phyloP scores from a whole-genome alignment of 768 basidiomycete species.

The Boletus huronensis region DNA sequence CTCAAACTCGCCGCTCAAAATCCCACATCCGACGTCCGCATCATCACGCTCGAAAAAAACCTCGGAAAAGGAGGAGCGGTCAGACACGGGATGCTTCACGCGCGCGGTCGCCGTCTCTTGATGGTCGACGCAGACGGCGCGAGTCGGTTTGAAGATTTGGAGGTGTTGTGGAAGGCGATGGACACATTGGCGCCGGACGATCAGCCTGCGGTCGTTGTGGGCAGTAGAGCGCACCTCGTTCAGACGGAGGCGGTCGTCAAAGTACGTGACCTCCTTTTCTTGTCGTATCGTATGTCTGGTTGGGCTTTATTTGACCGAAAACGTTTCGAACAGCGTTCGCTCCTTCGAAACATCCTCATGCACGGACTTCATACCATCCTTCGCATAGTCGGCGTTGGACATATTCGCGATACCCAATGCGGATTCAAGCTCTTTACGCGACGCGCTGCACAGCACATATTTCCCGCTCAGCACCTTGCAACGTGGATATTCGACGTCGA shows the following conservation, averaged over 20 bases:
- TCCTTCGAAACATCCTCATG: slow-evolving; percentile 90
- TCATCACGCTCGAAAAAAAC: slow-evolving; percentile 77
- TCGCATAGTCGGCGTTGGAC: slow-evolving; percentile 82
- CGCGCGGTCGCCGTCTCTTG: slow-evolving; percentile 71
- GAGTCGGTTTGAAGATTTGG: slow-evolving; percentile 81
- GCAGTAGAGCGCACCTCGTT: slow-evolving; percentile 91
- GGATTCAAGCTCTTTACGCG: slow-evolving; percentile 97
- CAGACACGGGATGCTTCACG: slow-evolving; percentile 83
- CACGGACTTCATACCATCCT: slow-evolving; percentile 88
- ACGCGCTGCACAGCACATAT: slow-evolving; percentile 72
- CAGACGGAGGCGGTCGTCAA: slow-evolving; percentile 91
- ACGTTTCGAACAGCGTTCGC: slow-evolving; percentile 59
- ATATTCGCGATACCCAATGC: slow-evolving; percentile 93
- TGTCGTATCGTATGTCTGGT: background rate
- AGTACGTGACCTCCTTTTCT: slow-evolving; percentile 36
- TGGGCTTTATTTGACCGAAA: background rate
- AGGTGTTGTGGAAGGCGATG: slow-evolving; percentile 73
- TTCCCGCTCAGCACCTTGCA: slow-evolving; percentile 80
- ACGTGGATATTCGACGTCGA: slow-evolving; percentile 99
- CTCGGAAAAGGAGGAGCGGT: slow-evolving; percentile 93
- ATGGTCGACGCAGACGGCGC: slow-evolving; percentile 97
- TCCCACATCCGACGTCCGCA: slow-evolving; percentile 59
- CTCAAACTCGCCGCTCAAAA: slow-evolving; percentile 60
- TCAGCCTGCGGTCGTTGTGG: slow-evolving; percentile 67
- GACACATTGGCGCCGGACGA: slow-evolving; percentile 52